Evolutionary conservation across 768 basidiomycete genomes (phyloP).

Genomic region (Suillus brevipes): DNA sequence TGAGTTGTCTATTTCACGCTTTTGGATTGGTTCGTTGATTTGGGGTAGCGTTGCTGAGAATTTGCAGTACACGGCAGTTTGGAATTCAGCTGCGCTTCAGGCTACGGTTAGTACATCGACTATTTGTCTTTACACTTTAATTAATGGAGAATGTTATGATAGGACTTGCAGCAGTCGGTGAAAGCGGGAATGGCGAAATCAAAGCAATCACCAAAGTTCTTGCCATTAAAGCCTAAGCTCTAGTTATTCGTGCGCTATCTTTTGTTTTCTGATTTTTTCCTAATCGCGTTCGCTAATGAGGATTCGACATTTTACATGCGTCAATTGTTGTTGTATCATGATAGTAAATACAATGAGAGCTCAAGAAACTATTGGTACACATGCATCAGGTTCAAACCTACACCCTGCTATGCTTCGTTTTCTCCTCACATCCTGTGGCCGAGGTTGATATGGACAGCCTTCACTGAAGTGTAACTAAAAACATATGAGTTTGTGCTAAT

Average conservation of each 20-base stretch:
- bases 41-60: slow-evolving; percentile 41
- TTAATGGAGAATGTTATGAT: background rate
- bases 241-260: background rate
- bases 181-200: slow-evolving; percentile 6
- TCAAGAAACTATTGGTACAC: background rate
- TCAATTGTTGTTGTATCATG: background rate
- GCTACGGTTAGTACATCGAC: slow-evolving; percentile 36
- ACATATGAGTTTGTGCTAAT: background rate
- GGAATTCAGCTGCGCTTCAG: slow-evolving; percentile 57
- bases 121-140: too few species aligned
- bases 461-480: slow-evolving; percentile 55
- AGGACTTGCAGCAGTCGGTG: slow-evolving; percentile 15
- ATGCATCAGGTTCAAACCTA: too few species aligned
- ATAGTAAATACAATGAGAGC: background rate
- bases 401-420: background rate
- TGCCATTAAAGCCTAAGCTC: slow-evolving; percentile 4
- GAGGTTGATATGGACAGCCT: slow-evolving; percentile 64
- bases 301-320: background rate
- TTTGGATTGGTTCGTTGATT: background rate
- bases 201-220: slow-evolving; percentile 3
- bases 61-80: slow-evolving; percentile 55
- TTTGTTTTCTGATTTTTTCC: too few species aligned
- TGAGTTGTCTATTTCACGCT: slow-evolving; percentile 20
- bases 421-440: slow-evolving; percentile 18
- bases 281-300: background rate